Conservation (phyloP, 371 early-diverging fungal species). For the Dipsacomyces acuminosporus region DNA sequence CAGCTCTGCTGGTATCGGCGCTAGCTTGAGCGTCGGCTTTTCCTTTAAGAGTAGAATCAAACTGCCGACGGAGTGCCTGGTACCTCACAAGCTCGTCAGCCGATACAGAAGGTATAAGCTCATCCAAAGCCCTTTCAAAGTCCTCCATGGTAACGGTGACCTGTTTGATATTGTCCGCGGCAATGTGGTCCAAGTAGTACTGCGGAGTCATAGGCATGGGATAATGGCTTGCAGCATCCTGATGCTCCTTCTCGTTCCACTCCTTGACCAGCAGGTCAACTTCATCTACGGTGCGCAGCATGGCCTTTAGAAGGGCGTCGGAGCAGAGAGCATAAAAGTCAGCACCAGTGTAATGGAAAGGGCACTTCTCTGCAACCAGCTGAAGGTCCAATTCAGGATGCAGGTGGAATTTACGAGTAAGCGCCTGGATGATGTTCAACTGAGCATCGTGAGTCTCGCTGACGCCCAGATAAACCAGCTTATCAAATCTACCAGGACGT, state of each 20-base stretch:
- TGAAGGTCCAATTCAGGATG: constrained; percentile 69
- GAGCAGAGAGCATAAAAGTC: constrained; percentile 97
- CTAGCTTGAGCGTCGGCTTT: too few relatives aligned
- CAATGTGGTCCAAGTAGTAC: constrained; percentile 79
- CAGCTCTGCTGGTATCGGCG: too few relatives aligned
- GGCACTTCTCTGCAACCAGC: constrained; percentile 74
- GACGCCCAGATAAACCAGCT: constrained; percentile 90
- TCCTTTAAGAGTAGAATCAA: constrained; percentile 42
- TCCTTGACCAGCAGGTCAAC: constrained; percentile 61
- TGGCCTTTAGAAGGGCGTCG: constrained; percentile 94
- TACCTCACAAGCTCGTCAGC: constrained; percentile 87
- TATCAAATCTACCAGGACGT: constrained; percentile 93
- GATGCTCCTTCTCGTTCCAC: constrained; percentile 25
- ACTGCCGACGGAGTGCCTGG: constrained; percentile 60
- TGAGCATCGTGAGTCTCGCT: constrained; percentile 81
- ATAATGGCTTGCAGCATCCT: constrained; percentile 8
- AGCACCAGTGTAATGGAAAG: constrained; percentile 93
- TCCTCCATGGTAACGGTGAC: constrained; percentile 76
- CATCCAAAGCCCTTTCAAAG: constrained; percentile 76
- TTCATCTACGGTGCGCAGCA: constrained; percentile 76
- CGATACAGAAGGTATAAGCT: constrained; percentile 85
- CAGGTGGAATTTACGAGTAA: constrained; percentile 91
- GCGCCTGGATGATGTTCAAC: constrained; percentile 79
- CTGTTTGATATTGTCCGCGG: constrained; percentile 57
- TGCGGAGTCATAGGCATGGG: constrained; percentile 64